These are phyloP conservation scores for Luzula sylvatica DNA, from an alignment of 176 grass and related monocot genomes.

Conservation along the genomic window DNA sequence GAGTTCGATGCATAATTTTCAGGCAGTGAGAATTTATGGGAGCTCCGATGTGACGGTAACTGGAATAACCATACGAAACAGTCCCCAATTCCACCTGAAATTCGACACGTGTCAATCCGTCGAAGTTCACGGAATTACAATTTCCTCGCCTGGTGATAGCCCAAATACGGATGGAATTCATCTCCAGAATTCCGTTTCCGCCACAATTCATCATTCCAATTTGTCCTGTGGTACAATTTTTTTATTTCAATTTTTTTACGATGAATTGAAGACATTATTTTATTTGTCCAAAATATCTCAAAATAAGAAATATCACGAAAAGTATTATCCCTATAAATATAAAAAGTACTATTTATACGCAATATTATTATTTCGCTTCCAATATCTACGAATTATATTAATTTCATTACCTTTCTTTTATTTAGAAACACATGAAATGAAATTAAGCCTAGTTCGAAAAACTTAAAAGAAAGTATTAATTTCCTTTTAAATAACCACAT, in stretches of 20 bases:
- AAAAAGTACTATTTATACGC: too few relatives aligned
- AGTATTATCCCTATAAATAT: too few relatives aligned
- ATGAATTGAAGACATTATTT: too few relatives aligned
- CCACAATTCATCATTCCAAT: conserved; percentile 33
- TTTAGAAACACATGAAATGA: too few relatives aligned
- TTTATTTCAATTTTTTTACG: neutral
- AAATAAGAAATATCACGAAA: too few relatives aligned
- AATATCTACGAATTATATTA: too few relatives aligned
- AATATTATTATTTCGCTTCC: too few relatives aligned
- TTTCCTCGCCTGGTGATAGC: conserved; percentile 51
- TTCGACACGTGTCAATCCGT: conserved; percentile 42
- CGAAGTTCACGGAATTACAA: conserved; percentile 29
- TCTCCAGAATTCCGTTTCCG: conserved; percentile 33
- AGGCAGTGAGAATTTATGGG: conserved; percentile 51
- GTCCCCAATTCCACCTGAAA: conserved; percentile 50
- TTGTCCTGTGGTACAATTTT: conserved; percentile 36
- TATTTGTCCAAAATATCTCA: too few relatives aligned
- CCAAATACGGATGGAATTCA: conserved; percentile 75
- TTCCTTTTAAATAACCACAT: too few relatives aligned
- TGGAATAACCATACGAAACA: conserved; percentile 53
- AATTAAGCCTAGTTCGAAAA: too few relatives aligned
- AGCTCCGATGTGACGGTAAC: conserved; percentile 38
- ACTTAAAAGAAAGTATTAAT: too few relatives aligned
- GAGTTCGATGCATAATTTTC: neutral
- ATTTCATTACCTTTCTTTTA: too few relatives aligned